These are phyloP conservation scores for Setomelanomma holmii DNA, from an alignment of 2,329 filamentous ascomycete genomes.

Conservation along the genomic window DNA sequence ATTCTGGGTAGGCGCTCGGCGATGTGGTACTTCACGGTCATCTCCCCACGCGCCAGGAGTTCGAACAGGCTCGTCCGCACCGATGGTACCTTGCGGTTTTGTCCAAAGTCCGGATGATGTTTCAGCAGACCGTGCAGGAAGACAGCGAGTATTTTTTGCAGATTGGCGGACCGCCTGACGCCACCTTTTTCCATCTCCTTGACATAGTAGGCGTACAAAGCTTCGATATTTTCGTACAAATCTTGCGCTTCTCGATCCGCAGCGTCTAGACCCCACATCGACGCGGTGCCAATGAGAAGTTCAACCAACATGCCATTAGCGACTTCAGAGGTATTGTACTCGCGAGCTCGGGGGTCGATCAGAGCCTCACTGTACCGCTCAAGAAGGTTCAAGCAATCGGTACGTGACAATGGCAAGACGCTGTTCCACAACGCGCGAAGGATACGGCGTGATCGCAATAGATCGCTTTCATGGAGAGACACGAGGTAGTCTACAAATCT, in stretches of 20 bases:
- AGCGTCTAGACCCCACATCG: constrained; percentile 30
- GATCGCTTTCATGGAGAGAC: constrained; percentile 35
- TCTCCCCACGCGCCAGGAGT: constrained; percentile 70
- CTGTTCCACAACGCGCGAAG: constrained; percentile 33
- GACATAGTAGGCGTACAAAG: constrained; percentile 82
- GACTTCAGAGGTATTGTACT: constrained; percentile 49
- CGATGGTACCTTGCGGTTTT: constrained; percentile 65
- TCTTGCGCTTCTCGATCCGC: constrained; percentile 35
- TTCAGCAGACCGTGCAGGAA: constrained; percentile 76
- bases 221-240: constrained; percentile 70
- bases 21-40: constrained; percentile 78
- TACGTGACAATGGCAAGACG: constrained; percentile 24
- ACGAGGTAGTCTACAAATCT: constrained; percentile 37
- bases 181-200: constrained; percentile 70
- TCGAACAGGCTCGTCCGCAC: constrained; percentile 75
- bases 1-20: constrained; percentile 73
- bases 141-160: constrained; percentile 70
- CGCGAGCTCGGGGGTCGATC: constrained; percentile 41
- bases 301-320: constrained; percentile 46
- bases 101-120: constrained; percentile 71
- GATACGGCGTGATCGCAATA: constrained; percentile 41
- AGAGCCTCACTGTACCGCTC: constrained; percentile 41
- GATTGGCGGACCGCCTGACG: constrained; percentile 69
- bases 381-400: constrained; percentile 36
- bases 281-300: constrained; percentile 37